Conservation (phyloP, 345 rosid genomes). For the Reutealis trisperma region DNA sequence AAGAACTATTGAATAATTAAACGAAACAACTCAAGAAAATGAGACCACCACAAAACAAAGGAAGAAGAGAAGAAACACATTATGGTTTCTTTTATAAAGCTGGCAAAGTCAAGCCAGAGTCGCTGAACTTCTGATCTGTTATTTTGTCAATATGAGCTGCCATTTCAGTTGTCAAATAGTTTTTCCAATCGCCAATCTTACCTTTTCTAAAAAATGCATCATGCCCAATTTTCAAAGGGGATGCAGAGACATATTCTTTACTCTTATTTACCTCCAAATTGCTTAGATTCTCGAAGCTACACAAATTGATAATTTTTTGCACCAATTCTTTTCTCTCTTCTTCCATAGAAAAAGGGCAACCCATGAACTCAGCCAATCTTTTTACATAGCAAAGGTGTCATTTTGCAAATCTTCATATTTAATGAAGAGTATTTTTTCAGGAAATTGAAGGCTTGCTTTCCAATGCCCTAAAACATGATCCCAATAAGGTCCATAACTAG, state of each 20-base stretch:
- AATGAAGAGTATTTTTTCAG: no score
- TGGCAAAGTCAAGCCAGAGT: background rate
- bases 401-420: no score
- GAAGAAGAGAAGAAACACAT: no score
- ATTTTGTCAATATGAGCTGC: background rate
- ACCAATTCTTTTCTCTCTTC: background rate
- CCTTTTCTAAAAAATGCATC: constrained; percentile 1
- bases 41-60: no score
- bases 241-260: background rate
- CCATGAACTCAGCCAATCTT: background rate
- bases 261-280: constrained; percentile 1
- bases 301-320: background rate
- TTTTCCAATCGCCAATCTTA: background rate
- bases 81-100: no score
- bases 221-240: background rate
- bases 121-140: background rate
- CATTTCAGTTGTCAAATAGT: no score
- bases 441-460: no score
- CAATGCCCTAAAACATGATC: background rate
- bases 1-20: no score
- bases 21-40: no score
- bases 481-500: no score
- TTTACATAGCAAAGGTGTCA: no score
- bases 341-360: background rate
- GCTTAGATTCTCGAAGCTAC: background rate